Evolutionary conservation across 2,329 filamentous ascomycete species (phyloP).

Genomic region (Endocalyx cinctus): DNA sequence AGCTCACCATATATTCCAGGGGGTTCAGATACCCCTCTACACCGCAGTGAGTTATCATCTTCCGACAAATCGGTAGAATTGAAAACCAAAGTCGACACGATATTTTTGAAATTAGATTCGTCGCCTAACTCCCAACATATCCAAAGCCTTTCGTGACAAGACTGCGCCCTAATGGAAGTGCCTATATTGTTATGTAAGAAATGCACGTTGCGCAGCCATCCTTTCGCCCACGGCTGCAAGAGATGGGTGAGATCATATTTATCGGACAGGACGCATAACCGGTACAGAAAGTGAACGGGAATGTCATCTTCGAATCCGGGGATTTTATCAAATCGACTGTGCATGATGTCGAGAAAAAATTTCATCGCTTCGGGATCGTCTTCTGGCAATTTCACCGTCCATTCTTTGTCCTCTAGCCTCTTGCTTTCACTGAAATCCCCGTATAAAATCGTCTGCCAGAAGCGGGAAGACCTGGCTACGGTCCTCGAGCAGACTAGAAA

Average conservation of each 20-base stretch:
- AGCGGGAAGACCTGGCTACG: conserved; percentile 3
- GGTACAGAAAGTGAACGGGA: conserved; percentile 11
- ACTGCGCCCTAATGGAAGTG: no score
- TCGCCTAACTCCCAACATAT: conserved; percentile 15
- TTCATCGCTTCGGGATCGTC: conserved; percentile 2
- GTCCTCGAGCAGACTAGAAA: conserved; percentile 7
- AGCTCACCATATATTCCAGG: conserved; percentile 17
- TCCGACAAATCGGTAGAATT: conserved; percentile 4
- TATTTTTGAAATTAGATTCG: conserved; percentile 7
- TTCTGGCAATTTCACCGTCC: conserved; percentile 5
- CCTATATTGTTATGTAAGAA: conserved; percentile 8
- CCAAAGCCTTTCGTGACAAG: conserved; percentile 15
- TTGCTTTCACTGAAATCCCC: conserved; percentile 5
- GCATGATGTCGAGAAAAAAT: conserved; percentile 2
- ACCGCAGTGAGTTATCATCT: conserved; percentile 5
- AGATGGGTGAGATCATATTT: conserved; percentile 17
- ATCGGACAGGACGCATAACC: conserved; percentile 14
- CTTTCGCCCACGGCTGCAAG: conserved; percentile 15
- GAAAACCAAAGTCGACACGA: conserved; percentile 11
- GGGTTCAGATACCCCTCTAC: no score
- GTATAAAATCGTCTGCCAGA: conserved; percentile 6
- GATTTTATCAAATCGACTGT: conserved; percentile 1
- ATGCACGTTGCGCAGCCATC: conserved; percentile 10
- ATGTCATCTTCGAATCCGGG: conserved; percentile 7
- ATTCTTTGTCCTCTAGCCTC: neutral